phyloP scores from a whole-genome alignment of 306 rosid genomes.

The Ziziphus jujuba region DNA sequence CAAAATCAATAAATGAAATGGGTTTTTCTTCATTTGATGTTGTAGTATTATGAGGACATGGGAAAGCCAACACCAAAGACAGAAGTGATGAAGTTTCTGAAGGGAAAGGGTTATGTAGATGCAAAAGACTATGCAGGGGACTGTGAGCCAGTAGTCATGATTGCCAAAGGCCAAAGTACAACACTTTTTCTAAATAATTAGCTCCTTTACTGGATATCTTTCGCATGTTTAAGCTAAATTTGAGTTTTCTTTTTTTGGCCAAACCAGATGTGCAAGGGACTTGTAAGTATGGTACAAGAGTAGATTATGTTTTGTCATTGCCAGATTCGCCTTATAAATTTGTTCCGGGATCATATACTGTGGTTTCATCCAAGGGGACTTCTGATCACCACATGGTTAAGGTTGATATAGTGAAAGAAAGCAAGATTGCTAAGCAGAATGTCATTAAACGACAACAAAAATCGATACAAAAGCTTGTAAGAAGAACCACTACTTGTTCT shows the following conservation, averaged over 20 bases:
- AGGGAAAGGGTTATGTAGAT: constrained; percentile 67
- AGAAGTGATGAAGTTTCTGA: constrained; percentile 77
- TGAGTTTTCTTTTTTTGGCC: constrained; percentile 4
- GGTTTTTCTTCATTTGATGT: neutral
- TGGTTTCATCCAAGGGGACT: constrained; percentile 81
- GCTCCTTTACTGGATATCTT: neutral
- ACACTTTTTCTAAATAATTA: constrained; percentile 3
- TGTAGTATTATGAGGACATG: constrained; percentile 74
- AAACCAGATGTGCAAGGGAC: constrained; percentile 86
- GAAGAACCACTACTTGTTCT: constrained; percentile 50
- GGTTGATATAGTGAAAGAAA: constrained; percentile 53
- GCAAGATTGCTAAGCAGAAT: constrained; percentile 33
- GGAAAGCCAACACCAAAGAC: constrained; percentile 82
- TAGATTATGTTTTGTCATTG: constrained; percentile 70
- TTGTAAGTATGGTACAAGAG: constrained; percentile 88
- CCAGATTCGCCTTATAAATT: constrained; percentile 53
- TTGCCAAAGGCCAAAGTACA: constrained; percentile 91
- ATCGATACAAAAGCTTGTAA: constrained; percentile 42
- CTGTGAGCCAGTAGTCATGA: constrained; percentile 76
- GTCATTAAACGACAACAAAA: constrained; percentile 47
- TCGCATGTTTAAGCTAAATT: neutral
- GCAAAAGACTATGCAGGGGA: constrained; percentile 78
- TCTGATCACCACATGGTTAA: constrained; percentile 85
- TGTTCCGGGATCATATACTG: constrained; percentile 78
- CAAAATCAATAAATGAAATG: neutral